Conservation (phyloP, 2,329 filamentous ascomycete species). For the Xylaria sp. region DNA sequence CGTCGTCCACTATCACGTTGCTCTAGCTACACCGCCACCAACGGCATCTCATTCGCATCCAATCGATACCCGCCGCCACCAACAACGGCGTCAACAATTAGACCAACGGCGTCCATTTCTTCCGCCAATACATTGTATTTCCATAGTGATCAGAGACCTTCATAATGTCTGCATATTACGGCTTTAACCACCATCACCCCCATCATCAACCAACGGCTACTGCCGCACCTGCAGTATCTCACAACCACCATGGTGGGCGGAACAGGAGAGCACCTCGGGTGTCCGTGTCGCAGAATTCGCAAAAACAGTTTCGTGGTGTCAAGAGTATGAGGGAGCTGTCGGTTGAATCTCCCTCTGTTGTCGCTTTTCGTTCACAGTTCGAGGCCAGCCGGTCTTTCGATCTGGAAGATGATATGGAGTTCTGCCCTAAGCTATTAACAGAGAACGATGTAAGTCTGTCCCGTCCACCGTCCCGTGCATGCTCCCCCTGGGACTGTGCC, state of each 20-base stretch:
- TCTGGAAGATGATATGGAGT: constrained; percentile 94
- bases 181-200: constrained; percentile 63
- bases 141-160: constrained; percentile 30
- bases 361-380: constrained; percentile 85
- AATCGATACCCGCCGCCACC: constrained; percentile 18
- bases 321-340: constrained; percentile 87
- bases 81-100: constrained; percentile 37
- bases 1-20: constrained; percentile 6
- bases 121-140: constrained; percentile 34
- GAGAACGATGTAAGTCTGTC: constrained; percentile 83
- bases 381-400: constrained; percentile 95
- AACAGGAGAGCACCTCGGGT: constrained; percentile 85
- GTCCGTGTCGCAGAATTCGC: constrained; percentile 81
- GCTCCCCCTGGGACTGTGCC: constrained; percentile 8
- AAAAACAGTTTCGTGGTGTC: constrained; percentile 87
- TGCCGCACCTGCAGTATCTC: constrained; percentile 65
- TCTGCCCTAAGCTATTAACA: constrained; percentile 90
- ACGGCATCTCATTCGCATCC: constrained; percentile 22
- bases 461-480: constrained; percentile 16
- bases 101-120: constrained; percentile 20
- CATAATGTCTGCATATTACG: constrained; percentile 73
- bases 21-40: constrained; percentile 33
- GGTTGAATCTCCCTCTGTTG: constrained; percentile 75
- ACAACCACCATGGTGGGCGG: constrained; percentile 85
- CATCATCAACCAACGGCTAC: constrained; percentile 62